Evolutionary conservation across 768 basidiomycete species (phyloP).

Genomic region (Cyclocybe cylindracea): DNA sequence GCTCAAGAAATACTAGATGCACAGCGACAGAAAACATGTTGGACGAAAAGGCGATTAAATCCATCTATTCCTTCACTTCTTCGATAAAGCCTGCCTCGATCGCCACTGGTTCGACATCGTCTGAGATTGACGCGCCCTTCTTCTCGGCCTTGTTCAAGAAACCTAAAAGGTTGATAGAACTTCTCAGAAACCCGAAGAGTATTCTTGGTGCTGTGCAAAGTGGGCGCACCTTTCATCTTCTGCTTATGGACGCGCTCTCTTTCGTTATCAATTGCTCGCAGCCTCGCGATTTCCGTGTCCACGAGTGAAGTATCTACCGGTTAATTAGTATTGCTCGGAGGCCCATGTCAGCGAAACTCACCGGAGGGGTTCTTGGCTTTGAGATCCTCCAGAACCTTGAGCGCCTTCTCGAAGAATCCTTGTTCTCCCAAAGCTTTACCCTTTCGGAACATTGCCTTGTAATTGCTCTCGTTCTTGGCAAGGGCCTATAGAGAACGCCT

Average conservation of each 20-base stretch:
- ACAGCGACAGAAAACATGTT: neutral
- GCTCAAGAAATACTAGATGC: neutral
- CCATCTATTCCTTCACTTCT: conserved; percentile 18
- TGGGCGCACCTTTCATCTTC: conserved; percentile 67
- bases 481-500: conserved; percentile 51
- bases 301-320: conserved; percentile 53
- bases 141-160: conserved; percentile 49
- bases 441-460: conserved; percentile 81
- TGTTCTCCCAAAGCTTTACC: conserved; percentile 77
- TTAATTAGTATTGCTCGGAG: neutral
- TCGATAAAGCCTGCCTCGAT: conserved; percentile 23
- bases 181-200: neutral
- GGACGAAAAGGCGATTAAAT: neutral
- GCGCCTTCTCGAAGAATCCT: conserved; percentile 76
- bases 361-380: conserved; percentile 65
- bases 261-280: conserved; percentile 65
- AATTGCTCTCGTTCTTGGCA: conserved; percentile 71
- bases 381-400: conserved; percentile 63
- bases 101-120: conserved; percentile 13
- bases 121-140: conserved; percentile 25
- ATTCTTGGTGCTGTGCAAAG: neutral
- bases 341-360: conserved; percentile 19
- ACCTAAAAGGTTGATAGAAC: conserved; percentile 30
- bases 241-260: conserved; percentile 64
- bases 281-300: conserved; percentile 64